Percentiles rank a stretch among this genome's conserved stretches.
Conservation (phyloP, 2,329 filamentous ascomycete species). For the Colletotrichum horii region DNA sequence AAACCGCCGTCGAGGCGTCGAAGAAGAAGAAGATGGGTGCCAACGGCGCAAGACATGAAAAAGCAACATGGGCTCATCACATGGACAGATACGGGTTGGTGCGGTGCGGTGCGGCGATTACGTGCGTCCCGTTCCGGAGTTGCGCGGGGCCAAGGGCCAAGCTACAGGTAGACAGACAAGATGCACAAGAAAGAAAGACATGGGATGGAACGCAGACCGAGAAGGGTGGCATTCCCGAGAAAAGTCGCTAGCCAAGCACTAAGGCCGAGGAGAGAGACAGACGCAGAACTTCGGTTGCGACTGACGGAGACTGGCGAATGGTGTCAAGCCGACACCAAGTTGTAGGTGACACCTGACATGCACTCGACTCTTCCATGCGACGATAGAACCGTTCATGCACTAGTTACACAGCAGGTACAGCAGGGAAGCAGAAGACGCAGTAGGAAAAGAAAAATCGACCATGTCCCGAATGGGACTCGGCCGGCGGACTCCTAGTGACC, state of each 20-base stretch:
- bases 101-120: conserved; percentile 2
- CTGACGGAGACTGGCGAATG: not conserved
- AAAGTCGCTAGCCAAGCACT: not conserved
- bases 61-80: conserved; percentile 13
- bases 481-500: conserved; percentile 12
- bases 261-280: not conserved
- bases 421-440: conserved; percentile 2
- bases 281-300: not conserved
- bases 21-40: not conserved
- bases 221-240: conserved; percentile 15
- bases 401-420: conserved; percentile 10
- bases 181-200: not conserved
- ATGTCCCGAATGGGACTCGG: conserved; percentile 2
- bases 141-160: not conserved
- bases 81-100: conserved; percentile 4
- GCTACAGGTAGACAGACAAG: not conserved
- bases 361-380: conserved; percentile 17
- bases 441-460: not conserved
- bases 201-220: conserved; percentile 8
- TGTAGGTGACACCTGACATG: conserved; percentile 15
- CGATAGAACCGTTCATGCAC: conserved; percentile 14
- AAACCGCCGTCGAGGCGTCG: not conserved
- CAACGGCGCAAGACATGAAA: conserved; percentile 11
- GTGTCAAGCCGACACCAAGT: not conserved
- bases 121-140: conserved; percentile 19